Conservation (phyloP, 78 protist genomes). For the Dictyostelium intermedium region DNA sequence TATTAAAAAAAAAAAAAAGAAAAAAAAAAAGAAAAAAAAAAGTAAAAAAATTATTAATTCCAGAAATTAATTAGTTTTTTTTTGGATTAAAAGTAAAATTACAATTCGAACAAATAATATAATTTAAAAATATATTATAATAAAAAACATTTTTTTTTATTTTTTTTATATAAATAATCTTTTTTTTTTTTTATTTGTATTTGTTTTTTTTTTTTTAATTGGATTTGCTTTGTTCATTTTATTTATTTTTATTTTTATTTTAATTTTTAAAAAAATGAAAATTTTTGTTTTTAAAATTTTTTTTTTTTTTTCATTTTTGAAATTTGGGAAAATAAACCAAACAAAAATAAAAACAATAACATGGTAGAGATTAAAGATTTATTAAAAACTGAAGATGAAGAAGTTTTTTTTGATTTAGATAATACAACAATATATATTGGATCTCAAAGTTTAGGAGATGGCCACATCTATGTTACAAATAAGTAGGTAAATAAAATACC, state of each 20-base stretch:
- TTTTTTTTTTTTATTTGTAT: neutral
- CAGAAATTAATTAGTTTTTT: neutral
- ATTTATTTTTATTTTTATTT: neutral
- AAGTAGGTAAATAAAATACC: neutral
- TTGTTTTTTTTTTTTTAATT: neutral
- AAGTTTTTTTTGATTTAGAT: neutral
- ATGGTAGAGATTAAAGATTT: neutral
- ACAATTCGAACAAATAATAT: neutral
- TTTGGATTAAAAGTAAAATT: neutral
- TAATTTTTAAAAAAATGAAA: neutral
- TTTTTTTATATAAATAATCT: neutral
- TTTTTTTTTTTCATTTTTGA: neutral
- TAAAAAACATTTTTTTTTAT: neutral
- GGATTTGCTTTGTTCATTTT: too few relatives aligned
- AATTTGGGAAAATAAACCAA: neutral
- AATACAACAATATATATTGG: neutral
- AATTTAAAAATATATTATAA: neutral
- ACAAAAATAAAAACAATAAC: neutral
- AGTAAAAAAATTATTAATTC: neutral
- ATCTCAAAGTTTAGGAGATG: neutral
- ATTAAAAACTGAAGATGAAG: neutral
- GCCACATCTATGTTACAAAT: slow-evolving; percentile 1
- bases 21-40: neutral
- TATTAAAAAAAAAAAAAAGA: neutral
- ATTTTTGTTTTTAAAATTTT: neutral